A percentile compares a stretch with the other conserved stretches of the same genome.
These are phyloP conservation scores for Sapria himalayana DNA, from an alignment of 345 rosid species.

Conservation along the genomic window DNA sequence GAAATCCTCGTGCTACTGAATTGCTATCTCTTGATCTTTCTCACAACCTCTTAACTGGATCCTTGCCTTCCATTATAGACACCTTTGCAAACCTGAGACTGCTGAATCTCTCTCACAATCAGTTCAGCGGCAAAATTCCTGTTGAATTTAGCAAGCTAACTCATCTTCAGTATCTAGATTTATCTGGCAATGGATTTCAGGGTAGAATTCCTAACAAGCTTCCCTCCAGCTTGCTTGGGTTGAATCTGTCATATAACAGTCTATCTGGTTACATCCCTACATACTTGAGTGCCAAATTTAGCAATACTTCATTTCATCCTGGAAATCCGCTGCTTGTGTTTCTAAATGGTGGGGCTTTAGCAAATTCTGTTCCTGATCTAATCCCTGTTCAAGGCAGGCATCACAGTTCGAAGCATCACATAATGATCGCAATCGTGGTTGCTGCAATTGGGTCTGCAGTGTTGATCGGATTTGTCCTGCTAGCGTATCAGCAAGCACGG, in stretches of 20 bases:
- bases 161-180: conserved; percentile 52
- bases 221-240: conserved; percentile 27
- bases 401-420: conserved; percentile 23
- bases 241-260: conserved; percentile 66
- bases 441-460: conserved; percentile 49
- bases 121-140: conserved; percentile 50
- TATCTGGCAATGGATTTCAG: conserved; percentile 49
- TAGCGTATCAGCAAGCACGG: conserved; percentile 50
- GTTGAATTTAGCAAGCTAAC: conserved; percentile 50
- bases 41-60: conserved; percentile 39
- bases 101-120: conserved; percentile 52
- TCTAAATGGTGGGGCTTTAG: conserved; percentile 12
- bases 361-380: conserved; percentile 8
- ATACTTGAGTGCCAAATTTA: conserved; percentile 24
- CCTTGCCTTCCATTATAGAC: conserved; percentile 45
- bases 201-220: conserved; percentile 55
- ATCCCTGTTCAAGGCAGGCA: conserved; percentile 4
- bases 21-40: conserved; percentile 76
- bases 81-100: conserved; percentile 29
- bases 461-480: conserved; percentile 43
- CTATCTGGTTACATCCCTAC: conserved; percentile 49
- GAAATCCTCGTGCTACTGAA: conserved; percentile 34
- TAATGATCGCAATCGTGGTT: conserved; percentile 43
- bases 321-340: conserved; percentile 37
- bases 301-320: conserved; percentile 40